Percentiles rank a stretch among this genome's conserved stretches.
phyloP scores from a whole-genome alignment of 768 basidiomycete species.

The Fibroporia radiculosa region DNA sequence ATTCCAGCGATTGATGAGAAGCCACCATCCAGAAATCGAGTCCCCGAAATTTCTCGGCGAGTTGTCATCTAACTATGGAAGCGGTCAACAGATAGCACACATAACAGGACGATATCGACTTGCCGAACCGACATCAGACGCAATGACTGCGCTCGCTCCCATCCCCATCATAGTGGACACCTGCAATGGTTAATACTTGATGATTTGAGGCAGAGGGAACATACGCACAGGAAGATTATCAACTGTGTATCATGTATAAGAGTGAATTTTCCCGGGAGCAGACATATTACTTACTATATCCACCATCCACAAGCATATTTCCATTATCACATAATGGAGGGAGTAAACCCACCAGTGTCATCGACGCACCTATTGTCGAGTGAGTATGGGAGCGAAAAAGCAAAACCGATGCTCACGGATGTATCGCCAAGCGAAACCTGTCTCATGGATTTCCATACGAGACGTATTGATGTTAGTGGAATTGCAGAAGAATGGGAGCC shows the following conservation, averaged over 20 bases:
- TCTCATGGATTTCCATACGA: slow-evolving; percentile 94
- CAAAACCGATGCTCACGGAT: slow-evolving; percentile 48
- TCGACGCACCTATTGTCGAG: slow-evolving; percentile 70
- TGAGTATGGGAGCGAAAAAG: neutral
- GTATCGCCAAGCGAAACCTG: slow-evolving; percentile 97
- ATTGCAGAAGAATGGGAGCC: slow-evolving; percentile 97
- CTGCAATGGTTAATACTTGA: slow-evolving; percentile 26
- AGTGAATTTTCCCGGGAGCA: neutral
- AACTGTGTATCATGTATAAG: slow-evolving; percentile 35
- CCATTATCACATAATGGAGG: slow-evolving; percentile 95
- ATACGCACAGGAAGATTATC: slow-evolving; percentile 76
- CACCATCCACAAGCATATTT: slow-evolving; percentile 84
- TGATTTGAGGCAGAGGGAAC: neutral
- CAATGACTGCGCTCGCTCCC: slow-evolving; percentile 87
- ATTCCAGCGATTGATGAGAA: slow-evolving; percentile 88
- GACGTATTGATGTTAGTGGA: slow-evolving; percentile 96
- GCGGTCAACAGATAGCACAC: neutral
- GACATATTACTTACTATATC: slow-evolving; percentile 53
- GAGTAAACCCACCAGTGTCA: slow-evolving; percentile 92
- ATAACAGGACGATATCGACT: slow-evolving; percentile 19
- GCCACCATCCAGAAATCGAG: slow-evolving; percentile 93
- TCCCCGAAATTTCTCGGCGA: slow-evolving; percentile 93
- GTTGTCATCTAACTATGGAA: slow-evolving; percentile 78
- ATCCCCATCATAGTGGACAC: slow-evolving; percentile 88
- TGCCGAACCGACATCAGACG: slow-evolving; percentile 88